Conservation (phyloP, 2,329 filamentous ascomycete genomes). For the Diaporthe citri region DNA sequence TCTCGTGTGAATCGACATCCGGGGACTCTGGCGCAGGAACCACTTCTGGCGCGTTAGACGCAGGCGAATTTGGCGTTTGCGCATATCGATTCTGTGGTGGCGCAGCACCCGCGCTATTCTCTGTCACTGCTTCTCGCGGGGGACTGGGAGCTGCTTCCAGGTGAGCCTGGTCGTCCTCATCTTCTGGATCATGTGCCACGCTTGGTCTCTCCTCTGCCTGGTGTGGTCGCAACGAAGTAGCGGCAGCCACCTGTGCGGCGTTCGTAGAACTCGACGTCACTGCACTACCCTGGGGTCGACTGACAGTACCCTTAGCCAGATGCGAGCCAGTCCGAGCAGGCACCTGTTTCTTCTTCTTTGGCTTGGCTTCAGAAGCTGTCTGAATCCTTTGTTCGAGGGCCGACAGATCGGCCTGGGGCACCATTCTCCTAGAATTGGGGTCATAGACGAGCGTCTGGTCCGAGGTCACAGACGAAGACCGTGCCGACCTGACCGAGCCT, state of each 20-base stretch:
- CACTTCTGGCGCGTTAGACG: slow-evolving; percentile 37
- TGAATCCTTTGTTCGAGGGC: slow-evolving; percentile 57
- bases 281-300: slow-evolving; percentile 62
- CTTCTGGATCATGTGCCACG: slow-evolving; percentile 29
- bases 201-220: slow-evolving; percentile 44
- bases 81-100: background rate
- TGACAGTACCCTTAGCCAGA: slow-evolving; percentile 65
- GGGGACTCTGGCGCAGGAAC: slow-evolving; percentile 4
- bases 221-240: slow-evolving; percentile 33
- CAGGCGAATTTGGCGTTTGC: slow-evolving; percentile 28
- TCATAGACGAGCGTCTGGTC: slow-evolving; percentile 70
- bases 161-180: slow-evolving; percentile 35
- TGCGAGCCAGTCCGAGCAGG: slow-evolving; percentile 58
- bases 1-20: background rate
- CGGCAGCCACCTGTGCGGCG: slow-evolving; percentile 37
- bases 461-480: slow-evolving; percentile 46
- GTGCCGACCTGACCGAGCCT: slow-evolving; percentile 44
- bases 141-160: background rate
- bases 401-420: slow-evolving; percentile 60
- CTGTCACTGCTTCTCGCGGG: background rate
- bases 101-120: background rate
- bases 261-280: slow-evolving; percentile 49
- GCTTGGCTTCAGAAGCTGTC: slow-evolving; percentile 54
- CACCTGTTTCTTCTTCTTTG: slow-evolving; percentile 57
- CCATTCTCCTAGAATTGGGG: slow-evolving; percentile 74